Conservation (phyloP, 2,329 filamentous ascomycete species). For the Mycogone perniciosa region DNA sequence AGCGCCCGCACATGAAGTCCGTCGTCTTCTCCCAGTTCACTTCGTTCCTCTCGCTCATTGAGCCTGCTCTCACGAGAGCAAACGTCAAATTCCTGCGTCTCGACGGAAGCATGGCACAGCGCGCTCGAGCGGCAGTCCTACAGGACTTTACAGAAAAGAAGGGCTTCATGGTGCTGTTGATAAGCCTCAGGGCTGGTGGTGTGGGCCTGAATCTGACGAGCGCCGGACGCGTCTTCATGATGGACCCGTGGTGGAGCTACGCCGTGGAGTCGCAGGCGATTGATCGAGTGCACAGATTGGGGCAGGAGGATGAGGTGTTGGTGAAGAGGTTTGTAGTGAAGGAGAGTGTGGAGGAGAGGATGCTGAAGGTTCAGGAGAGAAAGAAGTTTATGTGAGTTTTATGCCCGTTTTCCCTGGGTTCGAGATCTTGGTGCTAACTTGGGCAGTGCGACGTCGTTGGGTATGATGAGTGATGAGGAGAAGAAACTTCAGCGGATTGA, state of each 20-base stretch:
- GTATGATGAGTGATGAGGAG: slow-evolving; percentile 92
- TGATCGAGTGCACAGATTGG: slow-evolving; percentile 95
- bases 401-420: neutral
- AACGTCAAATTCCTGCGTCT: slow-evolving; percentile 79
- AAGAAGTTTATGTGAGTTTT: slow-evolving; percentile 87
- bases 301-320: slow-evolving; percentile 77
- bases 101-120: slow-evolving; percentile 85
- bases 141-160: slow-evolving; percentile 56
- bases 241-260: slow-evolving; percentile 99
- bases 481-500: slow-evolving; percentile 86
- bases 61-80: slow-evolving; percentile 65
- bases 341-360: slow-evolving; percentile 88
- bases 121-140: slow-evolving; percentile 72
- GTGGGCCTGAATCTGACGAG: slow-evolving; percentile 90
- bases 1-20: slow-evolving; percentile 68
- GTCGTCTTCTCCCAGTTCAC: slow-evolving; percentile 98
- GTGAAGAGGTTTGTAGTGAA: slow-evolving; percentile 86
- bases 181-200: slow-evolving; percentile 83
- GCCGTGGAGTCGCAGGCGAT: slow-evolving; percentile 96
- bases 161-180: slow-evolving; percentile 67
- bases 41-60: slow-evolving; percentile 87
- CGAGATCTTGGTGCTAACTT: neutral
- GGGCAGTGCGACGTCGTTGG: slow-evolving; percentile 77
- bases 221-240: slow-evolving; percentile 90
- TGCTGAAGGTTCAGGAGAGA: slow-evolving; percentile 86